Evolutionary conservation across 139 green algal genomes (phyloP).

Genomic region (Coelastrella sp.): DNA sequence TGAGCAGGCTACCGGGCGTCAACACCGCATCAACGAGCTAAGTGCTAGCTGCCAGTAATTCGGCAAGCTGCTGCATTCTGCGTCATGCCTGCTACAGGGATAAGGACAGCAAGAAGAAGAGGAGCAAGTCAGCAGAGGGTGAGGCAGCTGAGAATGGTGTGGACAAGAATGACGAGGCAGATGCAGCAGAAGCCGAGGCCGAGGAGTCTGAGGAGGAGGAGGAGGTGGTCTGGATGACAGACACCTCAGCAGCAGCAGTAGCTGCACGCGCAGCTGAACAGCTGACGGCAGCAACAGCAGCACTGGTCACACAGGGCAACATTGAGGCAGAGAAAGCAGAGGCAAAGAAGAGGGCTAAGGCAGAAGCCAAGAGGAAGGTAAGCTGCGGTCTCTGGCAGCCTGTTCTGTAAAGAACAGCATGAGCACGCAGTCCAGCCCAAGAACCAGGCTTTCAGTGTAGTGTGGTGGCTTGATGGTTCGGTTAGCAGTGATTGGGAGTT

Average conservation of each 20-base stretch:
- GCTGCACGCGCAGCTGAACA: slow-evolving; percentile 86
- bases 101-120: slow-evolving; percentile 59
- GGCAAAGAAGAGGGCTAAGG: slow-evolving; percentile 63
- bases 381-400: neutral
- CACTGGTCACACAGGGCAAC: slow-evolving; percentile 91
- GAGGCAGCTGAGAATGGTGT: slow-evolving; percentile 49
- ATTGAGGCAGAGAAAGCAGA: slow-evolving; percentile 83
- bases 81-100: slow-evolving; percentile 35
- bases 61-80: neutral
- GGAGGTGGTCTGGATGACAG: slow-evolving; percentile 92
- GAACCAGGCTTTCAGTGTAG: no score
- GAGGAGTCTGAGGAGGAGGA: slow-evolving; percentile 62
- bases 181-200: slow-evolving; percentile 41
- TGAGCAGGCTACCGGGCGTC: neutral
- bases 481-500: no score
- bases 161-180: slow-evolving; percentile 60
- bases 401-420: neutral
- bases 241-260: slow-evolving; percentile 89
- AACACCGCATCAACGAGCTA: neutral
- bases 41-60: neutral
- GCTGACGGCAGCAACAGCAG: slow-evolving; percentile 86
- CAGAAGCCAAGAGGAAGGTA: slow-evolving; percentile 58
- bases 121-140: slow-evolving; percentile 51
- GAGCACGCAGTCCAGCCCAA: no score
- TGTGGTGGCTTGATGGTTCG: no score